These are phyloP conservation scores for Cutaneotrichosporon arboriforme DNA, from an alignment of 1,284 basidiomycete genomes.

Conservation along the genomic window DNA sequence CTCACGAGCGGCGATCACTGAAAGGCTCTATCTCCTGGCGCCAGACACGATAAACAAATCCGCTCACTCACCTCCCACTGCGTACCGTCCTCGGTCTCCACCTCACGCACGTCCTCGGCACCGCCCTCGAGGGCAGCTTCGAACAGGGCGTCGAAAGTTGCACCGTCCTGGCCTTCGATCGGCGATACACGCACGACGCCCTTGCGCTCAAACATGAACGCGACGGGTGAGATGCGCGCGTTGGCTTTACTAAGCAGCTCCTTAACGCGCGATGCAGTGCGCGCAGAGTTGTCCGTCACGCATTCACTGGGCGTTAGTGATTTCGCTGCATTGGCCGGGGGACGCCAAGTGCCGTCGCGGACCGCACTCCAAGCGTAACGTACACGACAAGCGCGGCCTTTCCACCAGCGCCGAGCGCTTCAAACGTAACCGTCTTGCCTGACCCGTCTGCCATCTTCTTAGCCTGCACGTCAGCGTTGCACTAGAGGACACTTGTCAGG, in stretches of 20 bases:
- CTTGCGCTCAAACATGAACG: constrained; percentile 68
- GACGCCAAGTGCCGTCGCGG: neutral
- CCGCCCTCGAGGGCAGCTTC: constrained; percentile 45
- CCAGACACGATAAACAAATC: too few species aligned
- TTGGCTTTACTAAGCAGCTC: constrained; percentile 61
- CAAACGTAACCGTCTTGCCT: constrained; percentile 54
- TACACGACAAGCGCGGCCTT: constrained; percentile 70
- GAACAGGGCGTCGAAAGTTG: constrained; percentile 42
- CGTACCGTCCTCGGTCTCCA: constrained; percentile 25
- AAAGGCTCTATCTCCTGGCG: too few species aligned
- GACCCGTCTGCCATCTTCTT: constrained; percentile 29
- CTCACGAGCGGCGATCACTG: too few species aligned
- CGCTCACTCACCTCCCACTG: constrained; percentile 28
- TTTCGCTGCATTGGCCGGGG: too few species aligned
- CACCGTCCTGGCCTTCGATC: constrained; percentile 22
- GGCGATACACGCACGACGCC: constrained; percentile 60
- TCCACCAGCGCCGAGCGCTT: constrained; percentile 61
- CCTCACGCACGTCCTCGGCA: constrained; percentile 52
- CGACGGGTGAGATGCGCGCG: constrained; percentile 64
- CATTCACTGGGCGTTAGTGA: constrained; percentile 60
- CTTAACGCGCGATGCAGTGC: constrained; percentile 62
- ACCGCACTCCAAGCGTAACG: constrained; percentile 31
- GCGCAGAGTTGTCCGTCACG: constrained; percentile 65
- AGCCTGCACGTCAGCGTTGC: constrained; percentile 22
- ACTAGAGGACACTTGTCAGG: too few species aligned